Base-by-base conservation (phyloP, 768 basidiomycete species). In the Russula olivacea region DNA sequence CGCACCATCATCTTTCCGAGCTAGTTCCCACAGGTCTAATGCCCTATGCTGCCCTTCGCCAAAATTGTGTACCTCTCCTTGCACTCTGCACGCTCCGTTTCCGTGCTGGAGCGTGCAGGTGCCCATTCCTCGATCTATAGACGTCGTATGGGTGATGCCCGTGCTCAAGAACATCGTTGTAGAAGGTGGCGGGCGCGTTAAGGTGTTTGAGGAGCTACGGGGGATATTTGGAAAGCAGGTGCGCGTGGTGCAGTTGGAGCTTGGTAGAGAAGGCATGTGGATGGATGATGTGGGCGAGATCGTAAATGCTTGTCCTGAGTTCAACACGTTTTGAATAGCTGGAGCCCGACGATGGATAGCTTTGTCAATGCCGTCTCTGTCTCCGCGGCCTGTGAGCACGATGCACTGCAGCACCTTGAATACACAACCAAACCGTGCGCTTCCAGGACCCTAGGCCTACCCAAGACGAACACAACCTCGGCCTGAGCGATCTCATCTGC, bases 41-140 rank as follows among this genome's bases (percentile, higher is more conserved):
- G 48, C 55, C 52, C 6, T 15, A 55, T 53, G 8, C 56, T 2
- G 21, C 54, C 11, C 45, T 61, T 4, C 45, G 52, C 34, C 63
- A 59, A 32, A 54, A 52, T 10, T 55, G 51, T 23, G 3, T 55
- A 19, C n/a, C 6, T 7, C 30, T 67, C 15, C 53, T n/a, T 38
- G 48, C 52, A 2, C 59, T 67, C 45, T 45, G 32, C 47, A 60
- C 59, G 19, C 63, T 67, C 49, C 43, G 53, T 6, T 40, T 67
- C 17, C 32, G 21, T 30, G 47, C 12, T 2, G 63, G 52, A 34
- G 62, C 62, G 19, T 59, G 28, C 6, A 12, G 23, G 15, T 61
- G 59, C 48, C 59, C 63, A 30, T 14, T 67, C n/a, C 30, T 61
- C 32, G 48, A 49, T 30, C 60, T 63, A n/a, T 64, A 67, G 48